Base-by-base conservation (phyloP, 371 early-diverging fungal species). In the Mycotypha africana region DNA sequence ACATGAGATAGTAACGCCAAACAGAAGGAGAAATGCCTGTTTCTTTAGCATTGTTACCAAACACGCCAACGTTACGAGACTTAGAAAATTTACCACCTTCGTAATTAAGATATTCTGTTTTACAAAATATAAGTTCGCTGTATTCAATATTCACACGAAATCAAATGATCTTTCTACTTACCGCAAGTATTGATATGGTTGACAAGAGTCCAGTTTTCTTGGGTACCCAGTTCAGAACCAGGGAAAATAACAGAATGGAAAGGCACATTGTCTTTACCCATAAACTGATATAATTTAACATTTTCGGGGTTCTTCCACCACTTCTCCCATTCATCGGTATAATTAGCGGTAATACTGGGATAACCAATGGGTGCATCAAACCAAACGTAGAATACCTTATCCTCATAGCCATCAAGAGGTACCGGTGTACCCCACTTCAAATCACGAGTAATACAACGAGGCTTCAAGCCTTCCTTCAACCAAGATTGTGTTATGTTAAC, bases 181-280 rank as follows among this genome's bases (percentile, higher is more conserved):
- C 86, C 91, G 30, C 99, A 97, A 33, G 97, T 92, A 58, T 86
- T 91, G 42, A 99, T 78, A 62, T 91, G 90, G 69, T 97, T 86
- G 42, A 97, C 76, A 45, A 95, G 44, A 14, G 97, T 97, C 87
- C 92, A 98, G 6, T 81, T 49, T 28, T 97, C 93, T 26, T 81
- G 79, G 8, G 96, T 89, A 53, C 92, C 99, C 15, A 95, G 66
- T 57, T 98, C 74, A 25, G 88, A 71, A 48, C 84, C 87, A 22
- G 99, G 99, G 88, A 99, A 99, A 38, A 99, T 85, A 42, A 99
- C 93, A 5, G 99, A 91, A 68, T 99, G 99, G 91, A 99, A 99
- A 30, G 98, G 94, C 11, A 99, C 99, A 54, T 99, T 99, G 72
- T 99, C 99, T 76, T 99, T 99, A 62, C 99, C 99, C 99, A 99